phyloP scores from a whole-genome alignment of 148 eudicot species.

The Arctostaphylos glauca region DNA sequence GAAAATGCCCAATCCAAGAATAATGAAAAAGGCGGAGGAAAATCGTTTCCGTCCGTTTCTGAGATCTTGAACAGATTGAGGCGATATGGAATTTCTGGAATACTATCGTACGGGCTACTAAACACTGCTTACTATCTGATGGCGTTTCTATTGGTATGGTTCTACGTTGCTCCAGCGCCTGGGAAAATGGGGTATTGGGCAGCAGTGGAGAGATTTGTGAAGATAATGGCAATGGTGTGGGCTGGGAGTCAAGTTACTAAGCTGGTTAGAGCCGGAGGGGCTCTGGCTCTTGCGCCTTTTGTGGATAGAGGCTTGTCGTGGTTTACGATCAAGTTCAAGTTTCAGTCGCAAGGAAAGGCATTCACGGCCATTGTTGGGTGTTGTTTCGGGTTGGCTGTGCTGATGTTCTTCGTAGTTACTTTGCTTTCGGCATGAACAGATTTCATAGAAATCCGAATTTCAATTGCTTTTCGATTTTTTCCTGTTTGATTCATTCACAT shows the following conservation, averaged over 20 bases:
- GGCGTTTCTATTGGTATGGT: slow-evolving; percentile 20
- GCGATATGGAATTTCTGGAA: slow-evolving; percentile 24
- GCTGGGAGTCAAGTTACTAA: slow-evolving; percentile 98
- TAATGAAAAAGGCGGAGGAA: neutral
- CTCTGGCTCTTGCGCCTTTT: slow-evolving; percentile 69
- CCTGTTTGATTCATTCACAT: neutral
- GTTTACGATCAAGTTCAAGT: slow-evolving; percentile 55
- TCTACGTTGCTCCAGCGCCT: slow-evolving; percentile 82
- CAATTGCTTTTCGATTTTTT: neutral
- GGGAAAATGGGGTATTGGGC: slow-evolving; percentile 80
- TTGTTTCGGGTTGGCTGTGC: slow-evolving; percentile 50
- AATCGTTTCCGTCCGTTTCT: neutral
- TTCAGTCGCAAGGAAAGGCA: slow-evolving; percentile 62
- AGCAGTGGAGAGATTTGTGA: slow-evolving; percentile 73
- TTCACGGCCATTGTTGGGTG: slow-evolving; percentile 50
- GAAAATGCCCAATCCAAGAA: neutral
- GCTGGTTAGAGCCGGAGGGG: slow-evolving; percentile 83
- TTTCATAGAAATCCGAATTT: neutral
- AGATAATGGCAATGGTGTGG: slow-evolving; percentile 99
- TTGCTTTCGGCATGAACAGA: slow-evolving; percentile 49
- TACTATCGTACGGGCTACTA: slow-evolving; percentile 24
- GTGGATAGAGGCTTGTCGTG: slow-evolving; percentile 66
- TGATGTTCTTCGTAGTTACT: slow-evolving; percentile 49
- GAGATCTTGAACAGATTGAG: slow-evolving; percentile 17
- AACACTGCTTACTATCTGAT: slow-evolving; percentile 22